Conservation (phyloP, 306 rosid species). For the Morella rubra region DNA sequence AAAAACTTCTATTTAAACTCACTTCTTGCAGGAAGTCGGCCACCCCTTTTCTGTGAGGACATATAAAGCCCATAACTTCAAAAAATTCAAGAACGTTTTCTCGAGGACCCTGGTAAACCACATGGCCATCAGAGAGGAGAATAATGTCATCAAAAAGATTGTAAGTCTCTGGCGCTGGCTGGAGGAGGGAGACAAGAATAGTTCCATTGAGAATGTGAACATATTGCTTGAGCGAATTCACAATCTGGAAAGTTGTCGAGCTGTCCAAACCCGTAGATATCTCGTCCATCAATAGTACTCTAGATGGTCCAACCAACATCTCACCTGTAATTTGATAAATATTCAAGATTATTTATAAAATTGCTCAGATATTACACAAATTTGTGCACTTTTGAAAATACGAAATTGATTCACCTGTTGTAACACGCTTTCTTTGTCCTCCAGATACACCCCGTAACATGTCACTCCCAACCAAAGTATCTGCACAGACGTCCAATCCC, state of each 20-base stretch:
- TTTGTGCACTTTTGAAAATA: too few relatives aligned
- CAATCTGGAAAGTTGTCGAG: slow-evolving; percentile 47
- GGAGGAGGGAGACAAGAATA: slow-evolving; percentile 39
- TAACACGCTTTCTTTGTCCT: slow-evolving; percentile 54
- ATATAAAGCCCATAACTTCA: slow-evolving; percentile 43
- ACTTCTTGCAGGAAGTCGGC: slow-evolving; percentile 61
- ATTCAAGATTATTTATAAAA: too few relatives aligned
- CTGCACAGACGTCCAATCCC: slow-evolving; percentile 51
- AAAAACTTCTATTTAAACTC: not conserved
- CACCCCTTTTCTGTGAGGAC: slow-evolving; percentile 46
- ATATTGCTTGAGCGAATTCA: slow-evolving; percentile 38
- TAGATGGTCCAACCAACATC: slow-evolving; percentile 55
- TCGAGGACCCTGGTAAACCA: slow-evolving; percentile 51
- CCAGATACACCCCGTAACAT: slow-evolving; percentile 52
- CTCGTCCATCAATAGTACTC: slow-evolving; percentile 50
- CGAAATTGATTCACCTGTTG: slow-evolving; percentile 32
- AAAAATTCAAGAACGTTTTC: slow-evolving; percentile 46
- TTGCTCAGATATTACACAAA: too few relatives aligned
- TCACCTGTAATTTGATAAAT: slow-evolving; percentile 37
- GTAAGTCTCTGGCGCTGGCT: slow-evolving; percentile 54
- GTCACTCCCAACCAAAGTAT: slow-evolving; percentile 36
- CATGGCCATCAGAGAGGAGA: slow-evolving; percentile 44
- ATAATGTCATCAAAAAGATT: slow-evolving; percentile 52
- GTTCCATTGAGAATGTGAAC: slow-evolving; percentile 43
- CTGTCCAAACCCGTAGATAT: slow-evolving; percentile 57